These are phyloP conservation scores for Hemileccinum impolitum DNA, from an alignment of 768 basidiomycete genomes.

Conservation along the genomic window DNA sequence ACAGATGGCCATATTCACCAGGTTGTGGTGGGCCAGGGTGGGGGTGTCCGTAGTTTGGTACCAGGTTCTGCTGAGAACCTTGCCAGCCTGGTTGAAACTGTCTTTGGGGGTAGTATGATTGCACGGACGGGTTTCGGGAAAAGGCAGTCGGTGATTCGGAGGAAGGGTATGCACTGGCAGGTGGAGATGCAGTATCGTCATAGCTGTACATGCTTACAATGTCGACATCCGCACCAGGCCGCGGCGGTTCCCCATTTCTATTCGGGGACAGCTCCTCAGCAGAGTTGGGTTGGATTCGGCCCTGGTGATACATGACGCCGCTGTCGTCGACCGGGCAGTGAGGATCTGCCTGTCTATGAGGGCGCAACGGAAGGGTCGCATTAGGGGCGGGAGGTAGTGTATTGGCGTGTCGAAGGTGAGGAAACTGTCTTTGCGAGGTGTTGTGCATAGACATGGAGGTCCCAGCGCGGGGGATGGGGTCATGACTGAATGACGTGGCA, in stretches of 20 bases:
- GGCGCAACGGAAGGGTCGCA: constrained; percentile 17
- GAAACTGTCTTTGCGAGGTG: constrained; percentile 27
- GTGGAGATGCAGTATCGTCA: constrained; percentile 32
- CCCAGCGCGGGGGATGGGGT: constrained; percentile 51
- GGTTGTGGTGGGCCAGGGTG: constrained; percentile 26
- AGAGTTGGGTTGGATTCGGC: not conserved
- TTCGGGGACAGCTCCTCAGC: constrained; percentile 13
- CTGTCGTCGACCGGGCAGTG: constrained; percentile 35
- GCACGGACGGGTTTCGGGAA: constrained; percentile 20
- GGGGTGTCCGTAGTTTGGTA: constrained; percentile 17
- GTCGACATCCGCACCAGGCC: constrained; percentile 34
- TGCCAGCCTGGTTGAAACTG: constrained; percentile 28
- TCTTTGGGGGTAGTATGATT: constrained; percentile 16
- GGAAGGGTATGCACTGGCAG: constrained; percentile 29
- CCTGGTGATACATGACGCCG: constrained; percentile 11
- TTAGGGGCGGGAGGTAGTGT: constrained; percentile 37
- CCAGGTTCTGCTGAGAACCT: constrained; percentile 22
- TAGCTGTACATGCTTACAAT: constrained; percentile 36
- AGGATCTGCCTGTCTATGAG: constrained; percentile 24
- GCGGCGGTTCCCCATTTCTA: constrained; percentile 24
- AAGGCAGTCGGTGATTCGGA: constrained; percentile 19
- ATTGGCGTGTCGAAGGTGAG: constrained; percentile 39
- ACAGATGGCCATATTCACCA: constrained; percentile 54
- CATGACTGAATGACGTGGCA: constrained; percentile 29
- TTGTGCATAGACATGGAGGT: constrained; percentile 55